phyloP scores from a whole-genome alignment of 257 asterid genomes.

The Capsicum baccatum region DNA sequence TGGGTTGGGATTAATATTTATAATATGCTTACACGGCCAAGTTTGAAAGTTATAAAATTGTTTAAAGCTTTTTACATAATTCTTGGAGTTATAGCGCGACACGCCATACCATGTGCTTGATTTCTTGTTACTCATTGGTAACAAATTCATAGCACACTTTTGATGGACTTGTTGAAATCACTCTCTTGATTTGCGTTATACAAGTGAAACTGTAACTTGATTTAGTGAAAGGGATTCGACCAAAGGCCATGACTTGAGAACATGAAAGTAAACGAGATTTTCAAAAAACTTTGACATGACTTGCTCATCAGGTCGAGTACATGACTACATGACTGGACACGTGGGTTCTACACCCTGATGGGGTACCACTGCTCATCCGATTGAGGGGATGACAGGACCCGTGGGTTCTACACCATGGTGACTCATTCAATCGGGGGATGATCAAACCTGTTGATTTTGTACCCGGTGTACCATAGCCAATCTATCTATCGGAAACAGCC shows the following conservation, averaged over 20 bases:
- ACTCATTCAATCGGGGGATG: background rate
- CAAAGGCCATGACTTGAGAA: background rate
- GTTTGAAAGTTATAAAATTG: background rate
- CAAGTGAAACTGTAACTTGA: background rate
- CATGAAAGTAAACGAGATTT: background rate
- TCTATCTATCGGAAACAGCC: background rate
- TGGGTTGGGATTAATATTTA: background rate
- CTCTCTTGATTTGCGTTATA: background rate
- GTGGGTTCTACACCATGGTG: background rate
- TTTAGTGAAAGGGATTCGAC: background rate
- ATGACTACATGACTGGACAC: background rate
- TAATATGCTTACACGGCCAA: background rate
- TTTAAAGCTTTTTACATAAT: background rate
- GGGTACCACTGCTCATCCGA: background rate
- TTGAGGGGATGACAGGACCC: background rate
- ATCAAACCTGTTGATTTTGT: background rate
- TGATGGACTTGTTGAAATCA: background rate
- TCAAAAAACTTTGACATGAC: background rate
- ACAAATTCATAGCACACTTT: background rate
- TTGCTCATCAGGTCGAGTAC: background rate
- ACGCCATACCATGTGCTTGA: background rate
- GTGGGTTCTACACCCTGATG: background rate
- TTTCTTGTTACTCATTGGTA: background rate
- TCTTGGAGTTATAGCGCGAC: background rate
- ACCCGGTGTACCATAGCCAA: background rate